Evolutionary conservation across 169 alveolate genomes (phyloP).

Genomic region (Cytauxzoon felis): DNA sequence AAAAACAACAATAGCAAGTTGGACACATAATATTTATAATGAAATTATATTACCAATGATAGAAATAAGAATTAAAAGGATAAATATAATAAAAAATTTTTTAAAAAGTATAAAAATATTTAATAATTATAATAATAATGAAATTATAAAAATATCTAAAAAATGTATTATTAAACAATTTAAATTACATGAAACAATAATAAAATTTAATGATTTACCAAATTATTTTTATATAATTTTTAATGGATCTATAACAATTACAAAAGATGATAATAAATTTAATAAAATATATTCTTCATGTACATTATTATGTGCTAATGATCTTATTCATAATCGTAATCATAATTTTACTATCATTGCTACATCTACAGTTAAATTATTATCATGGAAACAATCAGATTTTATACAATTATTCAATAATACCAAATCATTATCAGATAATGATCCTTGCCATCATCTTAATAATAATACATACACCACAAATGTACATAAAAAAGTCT

Average conservation of each 20-base stretch:
- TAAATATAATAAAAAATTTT: conserved; percentile 27
- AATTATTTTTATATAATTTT: conserved; percentile 36
- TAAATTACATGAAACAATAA: conserved; percentile 51
- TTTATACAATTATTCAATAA: conserved; percentile 1
- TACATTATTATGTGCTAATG: conserved; percentile 1
- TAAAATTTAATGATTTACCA: conserved; percentile 12
- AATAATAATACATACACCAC: too few relatives aligned
- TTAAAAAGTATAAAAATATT: conserved; percentile 26
- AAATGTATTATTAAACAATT: conserved; percentile 35
- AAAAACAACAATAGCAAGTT: background rate
- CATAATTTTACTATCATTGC: conserved; percentile 10
- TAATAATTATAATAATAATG: conserved; percentile 11
- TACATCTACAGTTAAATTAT: background rate
- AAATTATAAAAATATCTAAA: conserved; percentile 28
- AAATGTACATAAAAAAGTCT: too few relatives aligned
- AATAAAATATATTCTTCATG: too few relatives aligned
- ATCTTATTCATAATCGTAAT: background rate
- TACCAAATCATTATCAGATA: background rate
- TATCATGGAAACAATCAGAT: conserved; percentile 9
- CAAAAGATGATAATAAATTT: conserved; percentile 1
- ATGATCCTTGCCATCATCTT: conserved; percentile 23
- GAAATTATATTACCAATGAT: conserved; percentile 36
- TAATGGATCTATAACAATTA: conserved; percentile 31
- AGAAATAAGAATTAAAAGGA: conserved; percentile 17
- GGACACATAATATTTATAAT: background rate